Evolutionary conservation across 2,329 filamentous ascomycete genomes (phyloP), one percentile per base, ranked within the genome.

Genomic region (Nemania sp.): DNA sequence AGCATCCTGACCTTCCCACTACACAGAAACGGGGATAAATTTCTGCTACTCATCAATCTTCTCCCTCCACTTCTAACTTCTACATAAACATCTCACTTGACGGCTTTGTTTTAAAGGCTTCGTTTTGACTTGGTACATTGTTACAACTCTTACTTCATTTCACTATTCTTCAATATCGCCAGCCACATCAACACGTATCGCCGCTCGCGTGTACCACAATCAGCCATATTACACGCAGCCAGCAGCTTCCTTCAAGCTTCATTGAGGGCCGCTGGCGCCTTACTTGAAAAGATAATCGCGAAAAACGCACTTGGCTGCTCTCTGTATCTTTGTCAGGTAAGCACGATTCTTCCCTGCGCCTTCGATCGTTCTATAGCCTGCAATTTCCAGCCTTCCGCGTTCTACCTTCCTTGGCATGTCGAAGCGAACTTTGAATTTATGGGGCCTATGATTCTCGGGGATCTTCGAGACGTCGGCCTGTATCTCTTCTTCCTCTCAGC

Each of bases 231-330:
- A 36, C 11, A n/a, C 17, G 15, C 22, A 28, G 14, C 45, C 26
- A 31, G 49, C 53, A 15, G 46, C 56, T 56, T 59, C 56, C 56
- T 47, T 44, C 9, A 26, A 23, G 31, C 26, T 39, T 41, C 20
- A 14, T 22, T 7, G 28, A 45, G 40, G 44, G 43, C 33, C 47
- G 45, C 36, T 23, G 47, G 52, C 36, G 19, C 56, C 46, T 41
- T 53, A 48, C 56, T 47, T 40, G 42, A 48, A 36, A n/a, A n/a
- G n/a, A n/a, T n/a, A n/a, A n/a, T n/a, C 33, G n/a, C 34, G 19
- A 46, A 46, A 47, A 23, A 23, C 34, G 14, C 40, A 43, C 40
- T 22, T n/a, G n/a, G 15, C 40, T 47, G 12, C 46, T 45, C 41
- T 50, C 47, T 39, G 24, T 46, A 19, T 33, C n/a, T 46, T 15